These are phyloP conservation scores for Trichoderma lentiforme DNA, from an alignment of 2,329 filamentous ascomycete species.

Conservation along the genomic window DNA sequence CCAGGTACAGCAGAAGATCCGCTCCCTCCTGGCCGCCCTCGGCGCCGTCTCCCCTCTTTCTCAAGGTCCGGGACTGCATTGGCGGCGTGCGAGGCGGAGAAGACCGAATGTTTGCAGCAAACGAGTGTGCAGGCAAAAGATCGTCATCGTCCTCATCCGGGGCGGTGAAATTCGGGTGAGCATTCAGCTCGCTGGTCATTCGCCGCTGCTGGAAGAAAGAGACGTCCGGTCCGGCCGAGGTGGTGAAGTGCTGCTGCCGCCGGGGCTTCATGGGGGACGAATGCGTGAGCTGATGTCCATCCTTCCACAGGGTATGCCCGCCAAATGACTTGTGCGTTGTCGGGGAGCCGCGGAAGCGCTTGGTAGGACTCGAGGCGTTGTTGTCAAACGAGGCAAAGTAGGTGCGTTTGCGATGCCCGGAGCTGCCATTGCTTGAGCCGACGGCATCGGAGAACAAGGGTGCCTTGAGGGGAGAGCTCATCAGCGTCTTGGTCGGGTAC, in stretches of 20 bases:
- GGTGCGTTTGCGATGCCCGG: slow-evolving; percentile 61
- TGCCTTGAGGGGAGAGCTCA: slow-evolving; percentile 81
- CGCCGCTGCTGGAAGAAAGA: slow-evolving; percentile 75
- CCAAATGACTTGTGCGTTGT: slow-evolving; percentile 56
- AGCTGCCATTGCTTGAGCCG: slow-evolving; percentile 65
- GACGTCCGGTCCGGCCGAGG: slow-evolving; percentile 65
- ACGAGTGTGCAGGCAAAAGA: slow-evolving; percentile 72
- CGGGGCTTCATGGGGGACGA: slow-evolving; percentile 82
- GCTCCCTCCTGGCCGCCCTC: slow-evolving; percentile 73
- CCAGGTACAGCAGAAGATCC: slow-evolving; percentile 77
- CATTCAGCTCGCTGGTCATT: slow-evolving; percentile 58
- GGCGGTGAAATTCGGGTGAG: slow-evolving; percentile 59
- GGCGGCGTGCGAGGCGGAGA: slow-evolving; percentile 85
- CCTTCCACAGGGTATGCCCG: slow-evolving; percentile 67
- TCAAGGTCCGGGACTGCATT: slow-evolving; percentile 53
- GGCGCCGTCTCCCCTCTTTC: slow-evolving; percentile 45
- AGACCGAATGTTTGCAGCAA: slow-evolving; percentile 63
- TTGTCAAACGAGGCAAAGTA: slow-evolving; percentile 59
- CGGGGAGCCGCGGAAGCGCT: slow-evolving; percentile 65
- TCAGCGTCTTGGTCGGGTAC: slow-evolving; percentile 64
- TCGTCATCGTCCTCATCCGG: slow-evolving; percentile 79
- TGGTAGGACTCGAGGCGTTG: slow-evolving; percentile 55
- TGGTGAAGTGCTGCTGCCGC: slow-evolving; percentile 71
- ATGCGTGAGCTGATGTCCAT: slow-evolving; percentile 67
- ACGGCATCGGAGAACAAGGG: slow-evolving; percentile 83